phyloP scores from a whole-genome alignment of 345 rosid species.

The Carallia brachiata region DNA sequence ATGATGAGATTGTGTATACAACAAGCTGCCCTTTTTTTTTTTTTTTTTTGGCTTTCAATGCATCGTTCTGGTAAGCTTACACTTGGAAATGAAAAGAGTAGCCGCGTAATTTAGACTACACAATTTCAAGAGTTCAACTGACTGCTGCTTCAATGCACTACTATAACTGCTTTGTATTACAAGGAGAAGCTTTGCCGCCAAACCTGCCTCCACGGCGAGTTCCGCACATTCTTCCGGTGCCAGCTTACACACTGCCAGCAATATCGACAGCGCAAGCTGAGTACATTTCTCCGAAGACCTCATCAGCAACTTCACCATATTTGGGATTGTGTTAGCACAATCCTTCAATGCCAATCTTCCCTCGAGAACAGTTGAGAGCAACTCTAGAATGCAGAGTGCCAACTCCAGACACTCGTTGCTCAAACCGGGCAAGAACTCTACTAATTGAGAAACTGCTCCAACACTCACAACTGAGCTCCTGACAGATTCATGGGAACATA shows the following conservation, averaged over 20 bases:
- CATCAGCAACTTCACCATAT: conserved; percentile 32
- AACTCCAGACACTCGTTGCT: conserved; percentile 27
- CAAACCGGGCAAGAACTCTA: conserved; percentile 28
- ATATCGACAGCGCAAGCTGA: conserved; percentile 24
- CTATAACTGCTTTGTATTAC: conserved; percentile 34
- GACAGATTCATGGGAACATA: conserved; percentile 25
- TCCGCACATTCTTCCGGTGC: conserved; percentile 33
- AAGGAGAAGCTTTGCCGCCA: conserved; percentile 33
- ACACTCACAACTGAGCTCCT: conserved; percentile 26
- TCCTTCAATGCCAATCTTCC: conserved; percentile 32
- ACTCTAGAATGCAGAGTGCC: conserved; percentile 25
- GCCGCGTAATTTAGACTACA: conserved; percentile 32
- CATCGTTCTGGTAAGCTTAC: conserved; percentile 32
- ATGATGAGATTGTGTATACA: background rate
- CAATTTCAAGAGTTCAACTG: conserved; percentile 34
- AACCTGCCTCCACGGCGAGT: conserved; percentile 33
- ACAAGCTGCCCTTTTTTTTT: conserved; percentile 9
- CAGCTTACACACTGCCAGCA: conserved; percentile 30
- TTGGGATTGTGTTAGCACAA: conserved; percentile 27
- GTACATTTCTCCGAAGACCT: conserved; percentile 31
- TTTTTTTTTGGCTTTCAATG: conserved; percentile 16
- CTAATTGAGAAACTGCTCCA: conserved; percentile 28
- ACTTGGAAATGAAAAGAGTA: conserved; percentile 30
- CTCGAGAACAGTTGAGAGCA: conserved; percentile 23
- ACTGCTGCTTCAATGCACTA: conserved; percentile 24